Evolutionary conservation across 306 rosid genomes (phyloP), one percentile per base, ranked within the genome.

Genomic region (Castanospermum australe): DNA sequence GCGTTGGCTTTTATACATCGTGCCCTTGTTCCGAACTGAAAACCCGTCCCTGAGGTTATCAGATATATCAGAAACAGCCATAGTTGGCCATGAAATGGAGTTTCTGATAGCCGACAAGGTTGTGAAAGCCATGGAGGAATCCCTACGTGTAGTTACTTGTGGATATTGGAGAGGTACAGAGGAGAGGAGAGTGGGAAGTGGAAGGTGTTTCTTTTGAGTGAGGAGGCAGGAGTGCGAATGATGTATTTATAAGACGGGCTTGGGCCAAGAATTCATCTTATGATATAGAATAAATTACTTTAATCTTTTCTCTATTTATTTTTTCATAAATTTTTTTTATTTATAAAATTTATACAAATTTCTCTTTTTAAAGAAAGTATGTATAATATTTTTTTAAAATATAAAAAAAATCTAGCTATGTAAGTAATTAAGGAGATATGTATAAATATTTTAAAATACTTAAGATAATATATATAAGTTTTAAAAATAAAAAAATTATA

Each of bases 71-170:
- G 81, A 50, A 77, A 63, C 56, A 22, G 61, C 47, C 72, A 78
- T 70, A 14, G 63, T 48, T 71, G 87, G 77, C 28, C 38, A 59
- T 13, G 86, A 72, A 50, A 50, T 66, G 67, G 79, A 70, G 75
- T 20, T 87, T 72, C 44, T 64, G 21, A 83, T 42, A 57, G 85
- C 14, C 0, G 77, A 57, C 24, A 80, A 87, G 39, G 61, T 20
- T 21, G 67, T 25, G 71, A 83, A 89, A 81, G 94, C 90, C 97
- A 87, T 84, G 54, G 50, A 51, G 74, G 44, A 76, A 47, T 65
- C 7, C 32, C 32, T 5, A 5, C 18, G 18, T 60, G 2, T 21
- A 36, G n/a, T 42, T 42, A 21, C 2, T 15, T n/a, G n/a, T 67
- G 22, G 32, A 57, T 21, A 28, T 64, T 9, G 73, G 54, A 38